Percentiles rank a stretch among this genome's conserved stretches.
Evolutionary conservation across 139 green algal species (phyloP).

Genomic region (Chlamydomonas sp.): DNA sequence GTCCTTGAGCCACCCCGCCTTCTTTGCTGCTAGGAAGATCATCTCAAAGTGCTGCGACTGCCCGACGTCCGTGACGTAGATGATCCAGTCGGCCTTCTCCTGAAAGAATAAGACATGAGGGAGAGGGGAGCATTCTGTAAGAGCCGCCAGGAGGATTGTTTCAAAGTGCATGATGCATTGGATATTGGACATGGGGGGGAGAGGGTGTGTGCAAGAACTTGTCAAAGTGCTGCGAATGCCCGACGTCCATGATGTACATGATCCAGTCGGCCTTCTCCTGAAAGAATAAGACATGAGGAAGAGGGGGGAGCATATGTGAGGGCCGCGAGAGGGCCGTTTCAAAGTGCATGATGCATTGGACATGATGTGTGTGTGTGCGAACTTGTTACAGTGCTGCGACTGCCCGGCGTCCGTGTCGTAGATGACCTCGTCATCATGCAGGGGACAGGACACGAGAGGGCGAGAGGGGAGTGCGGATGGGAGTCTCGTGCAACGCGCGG

Average conservation of each 20-base stretch:
- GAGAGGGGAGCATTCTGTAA: too few relatives aligned
- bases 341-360: conserved; percentile 8
- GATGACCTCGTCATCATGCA: conserved; percentile 94
- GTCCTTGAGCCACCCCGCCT: conserved; percentile 54
- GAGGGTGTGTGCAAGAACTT: conserved; percentile 74
- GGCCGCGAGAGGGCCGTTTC: too few relatives aligned
- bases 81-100: conserved; percentile 93
- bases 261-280: conserved; percentile 93
- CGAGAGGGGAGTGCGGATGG: too few relatives aligned
- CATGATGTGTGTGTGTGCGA: conserved; percentile 71
- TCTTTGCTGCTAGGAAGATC: conserved; percentile 73
- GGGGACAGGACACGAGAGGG: too few relatives aligned
- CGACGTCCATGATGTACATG: conserved; percentile 88
- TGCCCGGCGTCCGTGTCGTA: conserved; percentile 92
- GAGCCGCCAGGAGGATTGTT: too few relatives aligned
- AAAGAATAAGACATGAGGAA: too few relatives aligned
- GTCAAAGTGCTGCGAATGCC: conserved; percentile 87
- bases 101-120: too few relatives aligned
- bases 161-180: conserved; percentile 7
- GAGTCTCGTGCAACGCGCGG: too few relatives aligned
- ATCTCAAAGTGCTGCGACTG: conserved; percentile 87
- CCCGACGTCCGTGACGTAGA: conserved; percentile 90
- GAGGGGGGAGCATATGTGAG: too few relatives aligned
- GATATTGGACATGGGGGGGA: not conserved
- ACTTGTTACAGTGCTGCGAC: conserved; percentile 77